These are phyloP conservation scores for Colletotrichum spaethianum DNA, from an alignment of 2,329 filamentous ascomycete species.

Conservation along the genomic window DNA sequence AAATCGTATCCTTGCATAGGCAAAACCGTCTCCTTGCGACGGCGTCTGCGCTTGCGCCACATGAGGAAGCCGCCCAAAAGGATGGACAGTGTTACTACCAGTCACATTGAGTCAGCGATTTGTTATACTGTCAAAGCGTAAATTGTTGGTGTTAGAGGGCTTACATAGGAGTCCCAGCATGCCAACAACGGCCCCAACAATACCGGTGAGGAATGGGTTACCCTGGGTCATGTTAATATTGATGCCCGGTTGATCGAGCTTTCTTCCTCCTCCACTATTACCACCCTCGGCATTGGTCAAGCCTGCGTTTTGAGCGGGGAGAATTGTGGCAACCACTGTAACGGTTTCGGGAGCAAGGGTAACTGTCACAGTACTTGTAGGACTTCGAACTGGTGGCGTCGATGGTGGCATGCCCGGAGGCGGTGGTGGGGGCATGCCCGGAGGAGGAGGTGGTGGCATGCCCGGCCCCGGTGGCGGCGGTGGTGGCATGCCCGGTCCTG, in stretches of 20 bases:
- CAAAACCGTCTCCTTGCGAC: background rate
- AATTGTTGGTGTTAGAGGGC: background rate
- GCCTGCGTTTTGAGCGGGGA: background rate
- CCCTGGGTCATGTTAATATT: constrained; percentile 9
- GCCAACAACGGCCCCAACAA: background rate
- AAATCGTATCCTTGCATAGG: background rate
- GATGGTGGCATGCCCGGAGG: background rate
- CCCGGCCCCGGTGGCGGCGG: background rate
- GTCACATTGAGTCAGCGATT: background rate
- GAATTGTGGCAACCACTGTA: background rate
- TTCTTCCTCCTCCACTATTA: background rate
- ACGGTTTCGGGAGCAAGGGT: background rate
- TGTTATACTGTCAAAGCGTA: background rate
- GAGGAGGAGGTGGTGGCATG: background rate
- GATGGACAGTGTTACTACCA: background rate
- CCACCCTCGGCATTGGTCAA: background rate
- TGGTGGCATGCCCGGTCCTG: background rate
- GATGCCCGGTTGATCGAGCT: background rate
- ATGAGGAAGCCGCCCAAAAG: background rate
- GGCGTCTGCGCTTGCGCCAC: constrained; percentile 1
- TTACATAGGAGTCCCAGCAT: background rate
- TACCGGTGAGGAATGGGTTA: background rate
- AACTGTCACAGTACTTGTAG: background rate
- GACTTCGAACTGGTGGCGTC: constrained; percentile 46
- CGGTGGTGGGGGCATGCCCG: background rate